Base-by-base conservation (phyloP, 345 rosid genomes). In the Microcos paniculata region DNA sequence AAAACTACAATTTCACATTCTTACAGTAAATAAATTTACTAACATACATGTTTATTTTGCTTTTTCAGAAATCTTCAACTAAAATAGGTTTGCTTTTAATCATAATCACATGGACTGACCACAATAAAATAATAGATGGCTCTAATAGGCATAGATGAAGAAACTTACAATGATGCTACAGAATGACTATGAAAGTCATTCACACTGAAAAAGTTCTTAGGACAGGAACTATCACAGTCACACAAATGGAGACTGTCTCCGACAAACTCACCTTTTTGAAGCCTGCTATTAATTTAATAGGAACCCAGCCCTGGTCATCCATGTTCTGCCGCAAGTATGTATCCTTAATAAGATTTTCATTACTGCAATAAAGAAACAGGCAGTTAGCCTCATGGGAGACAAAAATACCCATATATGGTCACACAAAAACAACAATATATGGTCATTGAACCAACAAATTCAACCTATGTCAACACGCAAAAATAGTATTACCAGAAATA, bases 271-370 rank as follows among this genome's bases (percentile, higher is more conserved):
- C 99, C 87, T 83, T 90, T 9, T 88, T 91, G 87, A 95, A 95
- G 79, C 89, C 84, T 63, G 99, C 97, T 71, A 95, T 83, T 70
- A 89, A 78, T 74, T 74, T 74, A 68, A 95, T 76, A 14, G 90
- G 85, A 79, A 85, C 94, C 95, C 92, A 95, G 67, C 99, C 99
- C 73, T 91, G 90, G 9, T 86, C 92, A 89, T 95, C 96, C 99
- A 95, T 95, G 77, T 80, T 84, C 78, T 72, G 83, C 76, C 98
- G 90, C 90, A 95, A 86, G 87, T 73, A 95, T 70, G 71, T 79
- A 83, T 95, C 99, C 79, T 75, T 86, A 74, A 88, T 77, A 84
- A 95, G 85, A 87, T 95, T 95, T 38, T 88, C 94, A 63, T 85
- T 82, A 85, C 99, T 95, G 93, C 85, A 90, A 67, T 12, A 80